A percentile compares a stretch with the other conserved stretches of the same genome.
Conservation (phyloP, 2,329 filamentous ascomycete species). For the Pseudopyricularia cyperi region DNA sequence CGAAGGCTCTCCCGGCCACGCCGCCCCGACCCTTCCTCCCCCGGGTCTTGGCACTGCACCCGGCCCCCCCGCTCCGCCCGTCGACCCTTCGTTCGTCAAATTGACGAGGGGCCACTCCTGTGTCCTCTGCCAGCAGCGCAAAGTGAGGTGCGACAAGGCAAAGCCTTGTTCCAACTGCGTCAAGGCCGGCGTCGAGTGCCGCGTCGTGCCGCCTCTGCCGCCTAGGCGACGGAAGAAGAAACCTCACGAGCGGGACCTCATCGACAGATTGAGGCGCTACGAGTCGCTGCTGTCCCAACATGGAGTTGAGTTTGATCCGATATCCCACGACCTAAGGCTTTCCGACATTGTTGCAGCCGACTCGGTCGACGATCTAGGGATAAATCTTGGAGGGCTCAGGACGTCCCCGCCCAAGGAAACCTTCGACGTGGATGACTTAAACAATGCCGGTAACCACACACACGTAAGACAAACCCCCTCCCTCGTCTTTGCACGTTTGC, state of each 20-base stretch:
- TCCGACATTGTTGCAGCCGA: slow-evolving; percentile 21
- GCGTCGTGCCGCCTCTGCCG: slow-evolving; percentile 42
- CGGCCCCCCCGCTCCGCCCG: slow-evolving; percentile 11
- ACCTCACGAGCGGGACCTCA: slow-evolving; percentile 56
- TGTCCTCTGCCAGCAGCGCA: slow-evolving; percentile 62
- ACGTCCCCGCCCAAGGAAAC: slow-evolving; percentile 25
- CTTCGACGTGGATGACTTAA: background rate
- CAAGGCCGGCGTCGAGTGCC: slow-evolving; percentile 48
- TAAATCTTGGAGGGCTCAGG: slow-evolving; percentile 40
- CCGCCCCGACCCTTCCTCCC: background rate
- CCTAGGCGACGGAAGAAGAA: slow-evolving; percentile 44
- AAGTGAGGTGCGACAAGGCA: slow-evolving; percentile 61
- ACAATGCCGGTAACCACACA: background rate
- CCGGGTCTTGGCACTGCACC: slow-evolving; percentile 6
- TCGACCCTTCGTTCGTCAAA: slow-evolving; percentile 34
- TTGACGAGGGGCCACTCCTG: slow-evolving; percentile 51
- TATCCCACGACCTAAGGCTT: slow-evolving; percentile 38
- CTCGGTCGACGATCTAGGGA: slow-evolving; percentile 42
- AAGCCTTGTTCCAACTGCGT: slow-evolving; percentile 60
- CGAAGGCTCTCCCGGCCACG: background rate
- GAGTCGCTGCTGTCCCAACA: slow-evolving; percentile 53
- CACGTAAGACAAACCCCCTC: background rate
- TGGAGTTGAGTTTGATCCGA: slow-evolving; percentile 55
- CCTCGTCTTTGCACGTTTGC: background rate
- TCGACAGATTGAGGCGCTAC: slow-evolving; percentile 57